Percentiles rank a stretch among this genome's conserved stretches.
phyloP scores from a whole-genome alignment of 305 asterid species.

The Rubia peregrina region DNA sequence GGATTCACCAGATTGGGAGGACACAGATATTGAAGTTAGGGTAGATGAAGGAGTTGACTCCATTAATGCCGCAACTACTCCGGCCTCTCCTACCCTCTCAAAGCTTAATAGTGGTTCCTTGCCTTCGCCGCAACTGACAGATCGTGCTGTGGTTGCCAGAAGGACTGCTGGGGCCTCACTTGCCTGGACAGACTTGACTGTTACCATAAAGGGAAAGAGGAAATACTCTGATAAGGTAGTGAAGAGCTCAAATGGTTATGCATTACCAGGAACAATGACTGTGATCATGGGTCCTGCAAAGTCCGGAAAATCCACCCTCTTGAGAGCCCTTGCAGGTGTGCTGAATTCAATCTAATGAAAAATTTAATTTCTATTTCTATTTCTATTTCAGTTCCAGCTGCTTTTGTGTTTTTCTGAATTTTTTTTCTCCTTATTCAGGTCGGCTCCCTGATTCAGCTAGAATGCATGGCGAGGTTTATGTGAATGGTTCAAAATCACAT shows the following conservation, averaged over 20 bases:
- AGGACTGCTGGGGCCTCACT: conserved; percentile 76
- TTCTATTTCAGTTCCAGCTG: neutral
- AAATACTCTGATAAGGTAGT: conserved; percentile 85
- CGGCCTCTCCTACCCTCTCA: conserved; percentile 80
- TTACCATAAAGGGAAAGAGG: conserved; percentile 85
- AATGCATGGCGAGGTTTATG: conserved; percentile 79
- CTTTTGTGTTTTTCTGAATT: conserved; percentile 2
- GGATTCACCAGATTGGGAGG: conserved; percentile 99
- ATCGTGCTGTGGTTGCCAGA: conserved; percentile 54
- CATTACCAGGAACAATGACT: conserved; percentile 93
- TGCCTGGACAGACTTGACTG: conserved; percentile 96
- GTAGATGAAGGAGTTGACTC: conserved; percentile 86
- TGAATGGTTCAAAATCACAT: conserved; percentile 64
- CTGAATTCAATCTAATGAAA: conserved; percentile 15
- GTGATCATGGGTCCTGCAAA: conserved; percentile 99
- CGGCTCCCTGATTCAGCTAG: conserved; percentile 76
- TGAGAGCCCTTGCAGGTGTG: conserved; percentile 91
- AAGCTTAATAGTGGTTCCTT: conserved; percentile 80
- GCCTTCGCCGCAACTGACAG: conserved; percentile 80
- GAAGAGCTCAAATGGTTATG: conserved; percentile 91
- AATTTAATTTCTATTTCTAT: neutral
- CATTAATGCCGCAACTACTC: conserved; percentile 65
- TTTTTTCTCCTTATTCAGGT: conserved; percentile 40
- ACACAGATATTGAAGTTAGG: conserved; percentile 71
- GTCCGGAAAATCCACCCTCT: conserved; percentile 95